Evolutionary conservation across 208 protist species (phyloP), one percentile per base, ranked within the genome.

Genomic region (Herpetomonas samuelpessoai): DNA sequence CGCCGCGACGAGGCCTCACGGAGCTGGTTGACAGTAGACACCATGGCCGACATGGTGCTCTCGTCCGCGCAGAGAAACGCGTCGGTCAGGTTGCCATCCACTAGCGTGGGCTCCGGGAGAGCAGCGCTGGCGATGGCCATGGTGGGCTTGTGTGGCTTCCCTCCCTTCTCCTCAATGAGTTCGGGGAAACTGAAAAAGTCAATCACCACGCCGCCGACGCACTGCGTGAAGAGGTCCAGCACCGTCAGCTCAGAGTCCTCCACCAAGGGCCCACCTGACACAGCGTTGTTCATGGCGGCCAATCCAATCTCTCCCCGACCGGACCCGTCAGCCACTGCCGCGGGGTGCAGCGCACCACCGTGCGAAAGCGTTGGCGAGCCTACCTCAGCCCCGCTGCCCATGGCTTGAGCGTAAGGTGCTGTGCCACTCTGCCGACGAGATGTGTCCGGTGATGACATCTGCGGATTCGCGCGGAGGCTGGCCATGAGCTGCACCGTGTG

Each of bases 151-250:
- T 41, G 19, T 62, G 30, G 21, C 61, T 35, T 50, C 25, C 49
- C 24, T 44, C 30, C 31, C 68, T 46, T 22, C 52, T 49, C 1
- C 31, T 49, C 1, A 48, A 1, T 30, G 47, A 46, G 35, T 39
- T 57, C n/a, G 60, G 52, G 2, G 62, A 72, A 72, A 28, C 60
- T 57, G 22, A 68, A 46, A 57, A 91, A 91, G 54, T 74, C 66
- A 14, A 92, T 70, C 10, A 78, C 51, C 35, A 92, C 62, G 39
- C 70, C 67, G 19, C 65, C 39, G 2, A 89, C 82, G 38, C 70
- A 82, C 71, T 64, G 57, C 60, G 69, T 74, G 69, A 92, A 77
- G 61, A 68, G 41, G 31, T 71, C 49, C 55, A 71, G 75, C 41
- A 83, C 51, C 60, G 52, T 57, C 52, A 58, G 44, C 21, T 51